These are phyloP conservation scores for Ramaria sp. DNA, from an alignment of 768 basidiomycete genomes.

Conservation along the genomic window DNA sequence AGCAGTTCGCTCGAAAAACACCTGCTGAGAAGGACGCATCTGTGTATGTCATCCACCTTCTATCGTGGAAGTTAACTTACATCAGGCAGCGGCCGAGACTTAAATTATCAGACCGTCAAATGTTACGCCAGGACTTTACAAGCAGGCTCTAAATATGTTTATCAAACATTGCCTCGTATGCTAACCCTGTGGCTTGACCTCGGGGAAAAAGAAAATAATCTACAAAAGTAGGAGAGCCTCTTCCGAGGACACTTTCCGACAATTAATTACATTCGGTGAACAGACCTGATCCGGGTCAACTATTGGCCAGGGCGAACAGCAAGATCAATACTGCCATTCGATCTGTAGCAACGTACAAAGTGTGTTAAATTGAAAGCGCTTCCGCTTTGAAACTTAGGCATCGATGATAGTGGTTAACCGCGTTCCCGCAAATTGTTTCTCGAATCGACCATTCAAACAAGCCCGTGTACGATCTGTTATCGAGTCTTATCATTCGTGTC, in stretches of 20 bases:
- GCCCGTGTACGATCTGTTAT: conserved; percentile 48
- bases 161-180: conserved; percentile 88
- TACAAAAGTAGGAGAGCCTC: neutral
- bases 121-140: conserved; percentile 61
- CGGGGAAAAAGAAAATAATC: conserved; percentile 41
- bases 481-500: conserved; percentile 57
- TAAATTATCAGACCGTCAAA: conserved; percentile 56
- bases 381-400: neutral
- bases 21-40: neutral
- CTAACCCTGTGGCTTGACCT: conserved; percentile 92
- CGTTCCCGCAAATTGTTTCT: conserved; percentile 94
- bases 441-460: conserved; percentile 69
- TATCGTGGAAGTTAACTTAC: neutral
- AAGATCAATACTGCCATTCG: conserved; percentile 43
- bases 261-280: neutral
- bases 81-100: conserved; percentile 36
- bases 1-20: conserved; percentile 30
- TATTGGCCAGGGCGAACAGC: conserved; percentile 46
- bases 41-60: neutral
- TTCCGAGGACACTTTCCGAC: neutral
- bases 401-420: conserved; percentile 73
- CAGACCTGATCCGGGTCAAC: conserved; percentile 14
- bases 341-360: conserved; percentile 73
- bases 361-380: conserved; percentile 16
- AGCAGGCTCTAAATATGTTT: conserved; percentile 88